Evolutionary conservation across 169 alveolate genomes (phyloP).

Genomic region (Perkinsus olseni): DNA sequence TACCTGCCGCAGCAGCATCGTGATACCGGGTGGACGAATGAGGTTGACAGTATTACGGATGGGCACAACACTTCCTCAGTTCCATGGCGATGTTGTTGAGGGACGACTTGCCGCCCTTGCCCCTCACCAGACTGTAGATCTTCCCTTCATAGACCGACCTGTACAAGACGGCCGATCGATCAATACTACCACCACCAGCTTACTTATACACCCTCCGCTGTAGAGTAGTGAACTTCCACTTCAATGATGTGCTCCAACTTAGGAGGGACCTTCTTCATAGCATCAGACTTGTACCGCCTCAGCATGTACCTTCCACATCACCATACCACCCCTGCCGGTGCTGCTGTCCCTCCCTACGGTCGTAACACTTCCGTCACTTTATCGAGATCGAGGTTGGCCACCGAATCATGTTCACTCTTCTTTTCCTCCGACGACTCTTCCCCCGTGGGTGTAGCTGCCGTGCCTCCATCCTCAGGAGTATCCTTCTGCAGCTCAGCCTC

Average conservation of each 20-base stretch:
- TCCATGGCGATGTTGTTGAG: constrained; percentile 63
- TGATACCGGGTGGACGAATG: background rate
- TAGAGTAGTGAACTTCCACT: background rate
- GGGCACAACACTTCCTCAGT: constrained; percentile 94
- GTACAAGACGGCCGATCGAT: no score
- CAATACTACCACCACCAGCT: background rate
- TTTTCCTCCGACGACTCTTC: background rate
- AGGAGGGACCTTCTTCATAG: constrained; percentile 2
- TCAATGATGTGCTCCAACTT: background rate
- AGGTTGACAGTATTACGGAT: constrained; percentile 73
- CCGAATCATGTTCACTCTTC: background rate
- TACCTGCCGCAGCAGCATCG: background rate
- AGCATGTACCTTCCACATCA: background rate
- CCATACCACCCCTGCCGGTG: background rate
- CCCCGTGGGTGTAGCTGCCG: background rate
- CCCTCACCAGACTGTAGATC: background rate
- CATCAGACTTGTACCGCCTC: background rate
- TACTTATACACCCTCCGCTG: background rate
- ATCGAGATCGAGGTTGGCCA: background rate
- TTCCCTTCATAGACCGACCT: background rate
- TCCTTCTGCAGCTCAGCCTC: background rate
- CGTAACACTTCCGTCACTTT: background rate
- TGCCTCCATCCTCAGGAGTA: background rate
- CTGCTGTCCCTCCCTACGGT: background rate
- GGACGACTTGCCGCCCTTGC: background rate